These are phyloP conservation scores for Globisporangium lucens DNA, from an alignment of 352 stramenopile genomes.

Conservation along the genomic window DNA sequence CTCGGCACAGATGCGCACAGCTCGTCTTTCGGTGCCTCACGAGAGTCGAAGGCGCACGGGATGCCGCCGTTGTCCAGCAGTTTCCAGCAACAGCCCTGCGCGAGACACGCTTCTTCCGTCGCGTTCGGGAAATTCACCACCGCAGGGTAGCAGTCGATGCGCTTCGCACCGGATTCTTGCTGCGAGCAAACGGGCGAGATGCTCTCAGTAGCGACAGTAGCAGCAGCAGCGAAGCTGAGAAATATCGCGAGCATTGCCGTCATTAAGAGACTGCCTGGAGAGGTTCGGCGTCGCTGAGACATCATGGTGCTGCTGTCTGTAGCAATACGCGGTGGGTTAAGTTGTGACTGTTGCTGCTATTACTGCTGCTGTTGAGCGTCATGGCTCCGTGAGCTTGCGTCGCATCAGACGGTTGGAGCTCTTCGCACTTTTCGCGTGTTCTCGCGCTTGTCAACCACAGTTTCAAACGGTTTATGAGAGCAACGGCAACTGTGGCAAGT, in stretches of 20 bases:
- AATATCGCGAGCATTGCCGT: slow-evolving; percentile 16
- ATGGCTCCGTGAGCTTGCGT: not conserved
- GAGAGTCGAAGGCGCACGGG: slow-evolving; percentile 58
- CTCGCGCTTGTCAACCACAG: not conserved
- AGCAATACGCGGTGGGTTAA: not conserved
- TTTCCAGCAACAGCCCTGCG: slow-evolving; percentile 85
- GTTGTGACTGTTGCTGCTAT: not conserved
- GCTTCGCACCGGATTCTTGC: slow-evolving; percentile 3
- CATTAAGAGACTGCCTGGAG: not conserved
- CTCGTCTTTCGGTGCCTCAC: slow-evolving; percentile 13
- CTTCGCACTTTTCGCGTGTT: not conserved
- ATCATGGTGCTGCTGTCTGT: not conserved
- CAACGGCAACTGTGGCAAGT: slow-evolving; percentile 1
- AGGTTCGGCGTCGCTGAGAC: not conserved
- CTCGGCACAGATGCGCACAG: slow-evolving; percentile 38
- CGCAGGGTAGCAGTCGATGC: slow-evolving; percentile 74
- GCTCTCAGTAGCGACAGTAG: not conserved
- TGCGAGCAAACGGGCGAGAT: not conserved
- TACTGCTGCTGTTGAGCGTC: not conserved
- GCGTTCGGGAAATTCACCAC: slow-evolving; percentile 55
- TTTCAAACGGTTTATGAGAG: not conserved
- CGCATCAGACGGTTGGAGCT: slow-evolving; percentile 1
- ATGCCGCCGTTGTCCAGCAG: slow-evolving; percentile 48
- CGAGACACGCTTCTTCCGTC: slow-evolving; percentile 76
- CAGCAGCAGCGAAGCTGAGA: slow-evolving; percentile 20